Conservation (phyloP, 2,329 filamentous ascomycete species). For the Myriosclerotinia scirpicola region DNA sequence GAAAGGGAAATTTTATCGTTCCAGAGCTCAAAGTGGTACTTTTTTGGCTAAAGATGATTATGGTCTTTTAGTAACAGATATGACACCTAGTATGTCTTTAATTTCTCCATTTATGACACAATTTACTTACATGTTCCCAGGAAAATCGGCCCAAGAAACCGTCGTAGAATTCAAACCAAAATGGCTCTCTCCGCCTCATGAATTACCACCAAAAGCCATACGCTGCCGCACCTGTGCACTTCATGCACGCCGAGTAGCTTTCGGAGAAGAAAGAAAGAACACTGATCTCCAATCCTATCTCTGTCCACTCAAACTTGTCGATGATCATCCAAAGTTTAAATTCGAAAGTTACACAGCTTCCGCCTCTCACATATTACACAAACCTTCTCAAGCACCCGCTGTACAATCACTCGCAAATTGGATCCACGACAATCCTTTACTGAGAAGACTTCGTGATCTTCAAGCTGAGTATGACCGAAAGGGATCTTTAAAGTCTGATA, state of each 20-base stretch:
- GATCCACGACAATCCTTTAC: constrained; percentile 37
- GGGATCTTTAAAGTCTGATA: constrained; percentile 37
- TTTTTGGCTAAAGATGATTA: constrained; percentile 58
- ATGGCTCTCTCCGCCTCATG: constrained; percentile 76
- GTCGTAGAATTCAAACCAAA: constrained; percentile 81
- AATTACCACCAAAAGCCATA: constrained; percentile 60
- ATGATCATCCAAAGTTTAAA: constrained; percentile 48
- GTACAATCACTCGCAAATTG: constrained; percentile 41
- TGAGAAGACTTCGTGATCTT: constrained; percentile 46
- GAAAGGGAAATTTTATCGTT: constrained; percentile 38
- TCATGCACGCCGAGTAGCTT: constrained; percentile 35
- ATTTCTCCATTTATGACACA: background rate
- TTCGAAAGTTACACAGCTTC: constrained; percentile 35
- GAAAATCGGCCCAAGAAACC: constrained; percentile 37
- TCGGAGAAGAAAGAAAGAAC: constrained; percentile 45
- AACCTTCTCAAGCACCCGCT: constrained; percentile 1
- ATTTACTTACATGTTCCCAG: background rate
- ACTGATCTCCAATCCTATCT: constrained; percentile 41
- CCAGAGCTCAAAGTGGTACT: constrained; percentile 50
- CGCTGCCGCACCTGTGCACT: constrained; percentile 74
- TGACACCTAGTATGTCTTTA: constrained; percentile 51
- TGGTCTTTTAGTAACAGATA: constrained; percentile 73
- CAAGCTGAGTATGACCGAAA: constrained; percentile 40
- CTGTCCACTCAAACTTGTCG: constrained; percentile 66
- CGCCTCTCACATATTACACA: constrained; percentile 42